These are phyloP conservation scores for Citrus glauca DNA, from an alignment of 345 rosid genomes.

Conservation along the genomic window DNA sequence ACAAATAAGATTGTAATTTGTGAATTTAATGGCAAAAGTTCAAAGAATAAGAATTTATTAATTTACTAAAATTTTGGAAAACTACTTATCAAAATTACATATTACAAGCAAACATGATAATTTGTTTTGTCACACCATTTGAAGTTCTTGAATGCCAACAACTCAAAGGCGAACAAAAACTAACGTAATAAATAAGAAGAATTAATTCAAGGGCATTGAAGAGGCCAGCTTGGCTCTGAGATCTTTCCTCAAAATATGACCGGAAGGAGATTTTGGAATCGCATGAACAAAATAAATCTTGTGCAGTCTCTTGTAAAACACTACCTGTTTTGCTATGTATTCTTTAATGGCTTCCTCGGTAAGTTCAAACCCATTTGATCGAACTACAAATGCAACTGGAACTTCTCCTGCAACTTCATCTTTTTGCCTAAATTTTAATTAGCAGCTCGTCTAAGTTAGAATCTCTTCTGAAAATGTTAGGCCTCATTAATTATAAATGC, in stretches of 20 bases:
- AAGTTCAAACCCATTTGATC: slow-evolving; percentile 49
- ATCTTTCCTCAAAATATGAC: slow-evolving; percentile 84
- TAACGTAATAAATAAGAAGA: not conserved
- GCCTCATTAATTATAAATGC: not conserved
- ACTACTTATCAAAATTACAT: not conserved
- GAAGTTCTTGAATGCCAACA: not conserved
- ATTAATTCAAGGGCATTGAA: not conserved
- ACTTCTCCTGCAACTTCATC: slow-evolving; percentile 94
- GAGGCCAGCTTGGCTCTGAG: slow-evolving; percentile 59
- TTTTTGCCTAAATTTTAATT: slow-evolving; percentile 39
- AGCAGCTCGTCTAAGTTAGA: not conserved
- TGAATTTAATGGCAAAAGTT: too few relatives aligned
- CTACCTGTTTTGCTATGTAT: slow-evolving; percentile 81
- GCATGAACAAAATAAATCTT: slow-evolving; percentile 70
- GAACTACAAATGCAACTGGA: slow-evolving; percentile 88
- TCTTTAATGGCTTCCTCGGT: slow-evolving; percentile 69
- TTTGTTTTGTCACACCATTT: not conserved
- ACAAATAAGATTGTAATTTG: too few relatives aligned
- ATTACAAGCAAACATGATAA: not conserved
- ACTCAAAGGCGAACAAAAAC: not conserved
- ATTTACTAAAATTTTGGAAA: not conserved
- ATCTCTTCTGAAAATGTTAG: not conserved
- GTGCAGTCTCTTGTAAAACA: slow-evolving; percentile 81
- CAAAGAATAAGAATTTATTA: not conserved
- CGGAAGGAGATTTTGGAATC: slow-evolving; percentile 86